phyloP scores from a whole-genome alignment of 1,139 yeast species.

The Scheffersomyces quercinus region DNA sequence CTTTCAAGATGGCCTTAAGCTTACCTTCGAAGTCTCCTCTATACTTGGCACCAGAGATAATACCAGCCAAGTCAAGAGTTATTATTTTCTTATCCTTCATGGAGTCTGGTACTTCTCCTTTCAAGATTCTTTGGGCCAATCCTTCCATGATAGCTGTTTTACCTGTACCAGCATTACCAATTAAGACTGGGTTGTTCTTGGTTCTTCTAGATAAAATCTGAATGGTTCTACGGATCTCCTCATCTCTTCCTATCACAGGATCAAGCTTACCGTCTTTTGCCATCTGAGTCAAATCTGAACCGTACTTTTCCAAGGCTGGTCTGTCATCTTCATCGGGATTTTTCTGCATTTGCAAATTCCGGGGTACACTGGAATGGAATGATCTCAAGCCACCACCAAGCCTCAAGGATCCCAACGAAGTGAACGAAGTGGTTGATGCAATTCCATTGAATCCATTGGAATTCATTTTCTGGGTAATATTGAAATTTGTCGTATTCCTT shows the following conservation, averaged over 20 bases:
- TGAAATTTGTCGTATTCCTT: conserved; percentile 1
- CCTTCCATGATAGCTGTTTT: conserved; percentile 97
- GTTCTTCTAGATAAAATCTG: conserved; percentile 91
- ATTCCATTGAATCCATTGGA: not conserved
- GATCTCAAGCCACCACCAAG: not conserved
- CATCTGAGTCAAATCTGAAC: conserved; percentile 82
- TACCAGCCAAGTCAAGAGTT: conserved; percentile 82
- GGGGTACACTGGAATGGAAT: conserved; percentile 21
- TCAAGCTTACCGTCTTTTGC: conserved; percentile 91
- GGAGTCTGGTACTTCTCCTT: conserved; percentile 92
- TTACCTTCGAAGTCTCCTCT: conserved; percentile 96
- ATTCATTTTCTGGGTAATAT: conserved; percentile 4
- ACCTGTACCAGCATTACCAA: conserved; percentile 97
- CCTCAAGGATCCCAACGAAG: no score
- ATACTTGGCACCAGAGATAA: conserved; percentile 92
- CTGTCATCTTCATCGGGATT: conserved; percentile 54
- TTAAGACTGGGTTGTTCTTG: conserved; percentile 89
- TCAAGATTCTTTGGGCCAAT: conserved; percentile 85
- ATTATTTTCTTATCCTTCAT: conserved; percentile 83
- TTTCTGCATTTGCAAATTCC: conserved; percentile 39
- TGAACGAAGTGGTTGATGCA: not conserved
- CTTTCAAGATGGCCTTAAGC: conserved; percentile 78
- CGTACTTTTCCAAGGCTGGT: conserved; percentile 83
- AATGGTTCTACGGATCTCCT: conserved; percentile 88
- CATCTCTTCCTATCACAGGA: conserved; percentile 96